Conservation (phyloP, 202 grass and related monocot genomes). For the Digitaria exilis region DNA sequence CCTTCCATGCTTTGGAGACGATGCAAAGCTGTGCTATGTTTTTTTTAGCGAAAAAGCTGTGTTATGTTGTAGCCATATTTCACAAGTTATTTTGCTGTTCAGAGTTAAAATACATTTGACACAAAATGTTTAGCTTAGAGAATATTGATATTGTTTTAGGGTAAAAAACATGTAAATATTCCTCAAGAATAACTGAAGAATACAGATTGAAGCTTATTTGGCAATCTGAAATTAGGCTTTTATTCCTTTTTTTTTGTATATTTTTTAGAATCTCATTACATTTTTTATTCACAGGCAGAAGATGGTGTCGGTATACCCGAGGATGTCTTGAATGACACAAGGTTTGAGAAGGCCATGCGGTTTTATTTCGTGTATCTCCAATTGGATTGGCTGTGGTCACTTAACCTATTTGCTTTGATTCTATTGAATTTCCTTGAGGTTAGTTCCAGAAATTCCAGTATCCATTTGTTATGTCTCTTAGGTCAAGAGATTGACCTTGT, state of each 20-base stretch:
- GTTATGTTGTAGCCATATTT: background rate
- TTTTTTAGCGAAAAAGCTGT: too few relatives aligned
- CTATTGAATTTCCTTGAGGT: constrained; percentile 96
- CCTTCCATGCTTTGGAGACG: background rate
- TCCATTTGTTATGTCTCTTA: constrained; percentile 11
- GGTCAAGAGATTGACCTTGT: constrained; percentile 15
- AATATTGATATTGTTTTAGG: too few relatives aligned
- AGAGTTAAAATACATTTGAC: background rate
- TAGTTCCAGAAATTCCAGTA: constrained; percentile 30
- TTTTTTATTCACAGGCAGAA: constrained; percentile 67
- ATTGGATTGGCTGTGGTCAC: constrained; percentile 88
- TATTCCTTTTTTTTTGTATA: background rate
- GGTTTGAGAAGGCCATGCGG: constrained; percentile 76
- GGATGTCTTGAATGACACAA: constrained; percentile 71
- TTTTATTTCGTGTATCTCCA: constrained; percentile 85
- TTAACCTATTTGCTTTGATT: constrained; percentile 91
- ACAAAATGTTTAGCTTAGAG: background rate
- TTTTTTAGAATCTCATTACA: constrained; percentile 23
- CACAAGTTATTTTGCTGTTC: background rate
- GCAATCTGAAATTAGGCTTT: background rate
- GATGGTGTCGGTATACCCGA: constrained; percentile 89
- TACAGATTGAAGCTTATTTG: constrained; percentile 3
- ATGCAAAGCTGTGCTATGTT: background rate
- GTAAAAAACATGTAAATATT: too few relatives aligned
- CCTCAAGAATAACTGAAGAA: background rate